Evolutionary conservation across 306 rosid genomes (phyloP).

Genomic region (Rosa chinensis): DNA sequence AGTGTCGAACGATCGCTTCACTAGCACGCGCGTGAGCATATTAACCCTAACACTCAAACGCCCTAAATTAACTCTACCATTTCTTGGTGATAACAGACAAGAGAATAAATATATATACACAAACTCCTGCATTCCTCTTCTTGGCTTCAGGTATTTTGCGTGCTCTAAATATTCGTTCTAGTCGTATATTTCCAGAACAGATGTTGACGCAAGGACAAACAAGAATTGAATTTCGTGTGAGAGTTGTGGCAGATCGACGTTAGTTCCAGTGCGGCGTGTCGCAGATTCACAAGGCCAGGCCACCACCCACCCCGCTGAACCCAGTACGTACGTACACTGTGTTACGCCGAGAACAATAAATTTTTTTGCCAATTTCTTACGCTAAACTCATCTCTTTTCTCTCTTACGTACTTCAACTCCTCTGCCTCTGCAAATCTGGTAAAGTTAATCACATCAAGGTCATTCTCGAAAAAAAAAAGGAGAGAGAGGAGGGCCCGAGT

Average conservation of each 20-base stretch:
- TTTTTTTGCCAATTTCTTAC: not conserved
- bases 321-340: slow-evolving; percentile 18
- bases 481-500: not conserved
- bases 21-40: too few relatives aligned
- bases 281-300: slow-evolving; percentile 2
- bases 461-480: not conserved
- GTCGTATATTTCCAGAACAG: not conserved
- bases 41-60: too few relatives aligned
- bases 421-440: not conserved
- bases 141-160: not conserved
- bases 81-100: not conserved
- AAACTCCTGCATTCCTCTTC: not conserved
- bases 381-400: not conserved
- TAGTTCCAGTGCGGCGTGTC: slow-evolving; percentile 9
- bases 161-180: not conserved
- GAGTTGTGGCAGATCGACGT: not conserved
- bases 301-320: not conserved
- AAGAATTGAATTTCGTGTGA: not conserved
- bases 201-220: not conserved
- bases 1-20: too few relatives aligned
- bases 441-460: not conserved
- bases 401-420: not conserved
- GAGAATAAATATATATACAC: not conserved
- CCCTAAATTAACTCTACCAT: too few relatives aligned
- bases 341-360: slow-evolving; percentile 9